Evolutionary conservation across 1,284 basidiomycete genomes (phyloP), one percentile per base, ranked within the genome.

Genomic region (Tilletia caries): DNA sequence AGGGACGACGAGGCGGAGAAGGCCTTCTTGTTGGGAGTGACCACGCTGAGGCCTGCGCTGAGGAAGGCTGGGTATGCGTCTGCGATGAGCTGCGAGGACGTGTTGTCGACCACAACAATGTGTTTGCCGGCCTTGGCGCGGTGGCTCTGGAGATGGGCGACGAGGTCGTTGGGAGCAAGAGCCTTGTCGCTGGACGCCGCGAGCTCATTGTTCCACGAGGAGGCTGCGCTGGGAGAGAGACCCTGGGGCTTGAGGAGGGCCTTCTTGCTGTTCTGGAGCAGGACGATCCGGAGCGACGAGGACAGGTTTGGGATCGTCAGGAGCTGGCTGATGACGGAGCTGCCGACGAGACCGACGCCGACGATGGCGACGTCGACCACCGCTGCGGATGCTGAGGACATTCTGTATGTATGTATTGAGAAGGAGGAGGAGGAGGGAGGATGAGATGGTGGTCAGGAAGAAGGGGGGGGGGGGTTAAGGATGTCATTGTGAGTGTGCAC

Each of bases 11-110:
- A 86, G 0, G 91, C 90, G 3, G 93, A 95, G 82, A 91, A 93
- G 0, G 91, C 95, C 85, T 98, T 98, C 85, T 99, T 99, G 87
- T 98, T 99, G 18, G 96, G 95, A 0, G 95, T 99, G 58, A 96
- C 90, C 74, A 99, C 89, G 82, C 91, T 89, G 68, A 98, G 88
- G 8, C 93, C 94, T 6, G 88, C 88, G 67, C 86, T 85, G 69
- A 98, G 86, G 85, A 95, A 91, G 33, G 86, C 85, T 0, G 96
- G 93, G 84, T 98, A 99, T 71, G 91, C 84, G 32, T 86, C 86
- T 1, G 95, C 95, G 44, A 98, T 88, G 20, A 86, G 86, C 66
- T 95, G 91, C 48, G 91, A 91, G 1, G 93, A 92, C 0, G 96
- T 98, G 84, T 95, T 96, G 85, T 99, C 95, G 70, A 99, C 91